Base-by-base conservation (phyloP, 2,329 filamentous ascomycete species). In the Dactylonectria estremocensis region DNA sequence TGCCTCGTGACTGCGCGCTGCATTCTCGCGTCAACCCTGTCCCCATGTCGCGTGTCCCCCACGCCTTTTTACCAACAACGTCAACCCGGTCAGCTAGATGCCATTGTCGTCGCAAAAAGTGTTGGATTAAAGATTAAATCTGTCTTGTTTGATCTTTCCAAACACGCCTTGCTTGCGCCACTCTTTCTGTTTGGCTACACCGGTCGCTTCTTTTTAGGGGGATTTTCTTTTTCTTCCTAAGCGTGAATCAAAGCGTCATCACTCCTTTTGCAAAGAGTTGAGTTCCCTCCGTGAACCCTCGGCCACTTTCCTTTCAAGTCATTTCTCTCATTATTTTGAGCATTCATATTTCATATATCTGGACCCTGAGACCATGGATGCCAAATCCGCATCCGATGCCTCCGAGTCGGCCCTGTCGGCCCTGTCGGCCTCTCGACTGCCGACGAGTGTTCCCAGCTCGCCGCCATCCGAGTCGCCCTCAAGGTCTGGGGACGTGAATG, bases 391-490 rank as follows among this genome's bases (percentile, higher is more conserved):
- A 0, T 81, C 80, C 0, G 80, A 80, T 28, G 70, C 61, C 1
- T 56, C 48, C 3, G 77, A 79, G 22, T 82, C 81, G 1, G 65
- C 74, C 0, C 66, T 77, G 22, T 82, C 81, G 1, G 65, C 74
- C 0, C 66, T 77, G 14, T 81, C 78, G 1, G 70, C 75, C 3
- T 77, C 77, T 1, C 68, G 73, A 3, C 58, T 79, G 0, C 75
- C 79, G 2, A 82, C 79, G 0, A 83, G 79, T 8, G 77, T 79
- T 0, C 78, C 81, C 0, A 83, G 81, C 5, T 84, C 83, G 0
- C 82, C 82, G 1, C 81, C 81, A 0, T 71, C 73, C 0, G 73
- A 77, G 2, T 67, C 72, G 0, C 58, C 71, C 7, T 66, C 71
- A 14, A 63, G 70, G 13, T 22, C 69, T 3, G 73, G 76, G 1